Evolutionary conservation across 768 basidiomycete species (phyloP), one percentile per base, ranked within the genome.

Genomic region (Panellus pusillus): DNA sequence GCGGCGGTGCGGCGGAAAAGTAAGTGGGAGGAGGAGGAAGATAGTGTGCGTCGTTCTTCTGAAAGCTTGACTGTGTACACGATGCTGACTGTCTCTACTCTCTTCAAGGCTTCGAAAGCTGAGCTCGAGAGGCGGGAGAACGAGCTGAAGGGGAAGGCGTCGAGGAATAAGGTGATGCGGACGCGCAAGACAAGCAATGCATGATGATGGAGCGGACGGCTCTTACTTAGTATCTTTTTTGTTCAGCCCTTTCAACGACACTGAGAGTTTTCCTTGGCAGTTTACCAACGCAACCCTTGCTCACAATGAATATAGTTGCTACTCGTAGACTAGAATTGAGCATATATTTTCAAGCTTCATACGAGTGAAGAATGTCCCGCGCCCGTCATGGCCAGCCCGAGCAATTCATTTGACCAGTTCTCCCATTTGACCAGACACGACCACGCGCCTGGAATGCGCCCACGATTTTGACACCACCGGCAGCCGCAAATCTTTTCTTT

Each of bases 151-250:
- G 91, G 93, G 62, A 82, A 74, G 65, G 89, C 90, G 14, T 68
- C 93, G 65, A 79, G 91, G 63, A 91, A 92, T 64, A 93, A 93
- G 66, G 91, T 93, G 47, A 70, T 80, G 65, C 76, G 86, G 65
- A 87, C 86, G 29, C 75, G 89, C 60, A 89, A 87, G 66, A 72
- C 64, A 29, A 69, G 61, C 54, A 57, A 51, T 43, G 50, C 50
- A 40, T 52, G 55, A 52, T 7, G 20, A 20, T n/a, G n/a, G n/a
- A n/a, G n/a, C n/a, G n/a, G n/a, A n/a, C n/a, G 3, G n/a, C 39
- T 38, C 17, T 32, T 15, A 28, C 15, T 28, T 46, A 52, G 51
- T 46, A 52, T 40, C 36, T 19, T 40, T 45, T 41, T 17, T 39
- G 39, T 24, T 38, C 29, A 31, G 17, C 17, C 44, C 17, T 46